Evolutionary conservation across 169 alveolate species (phyloP), one percentile per base, ranked within the genome.

Genomic region (Plasmodium gaboni): DNA sequence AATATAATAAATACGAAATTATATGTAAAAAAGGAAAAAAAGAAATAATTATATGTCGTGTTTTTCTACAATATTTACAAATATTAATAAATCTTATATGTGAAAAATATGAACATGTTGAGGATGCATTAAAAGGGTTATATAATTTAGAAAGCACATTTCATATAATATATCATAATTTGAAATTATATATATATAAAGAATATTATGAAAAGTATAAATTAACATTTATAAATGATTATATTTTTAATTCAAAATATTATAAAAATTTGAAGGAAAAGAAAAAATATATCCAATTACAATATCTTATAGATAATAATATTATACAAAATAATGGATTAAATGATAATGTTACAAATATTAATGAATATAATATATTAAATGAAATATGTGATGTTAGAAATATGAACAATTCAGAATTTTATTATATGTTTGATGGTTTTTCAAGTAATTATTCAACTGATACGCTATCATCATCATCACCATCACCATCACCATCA

Each of bases 401-500:
- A 8, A 10, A 51, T n/a, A 68, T 83, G 61, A 28, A 83, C 19
- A 61, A 68, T 48, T 12, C 65, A 0, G 19, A 22, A 17, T 42
- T 70, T 3, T 87, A 59, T 53, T 86, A 86, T 55, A 60, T 86
- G 76, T 57, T 70, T 44, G 92, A 86, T 46, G 92, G 92, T 0
- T 86, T 59, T 38, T 86, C 92, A 17, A 86, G 92, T 64, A 69
- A 86, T 26, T 86, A 86, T 53, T 86, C 92, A 10, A 51, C 87
- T 6, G 92, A 86, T 50, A 51, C 83, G 0, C 38, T 60, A 12
- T 26, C 38, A n/a, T 7, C 32, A 9, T 5, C 80, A 13, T 48
- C 61, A 15, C 13, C 19, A 32, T 48, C 61, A 15, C 13, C 19
- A 32, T 7, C 32, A 9, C 4, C 38, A n/a, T 7, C 32, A 9